A percentile compares a stretch with the other conserved stretches of the same genome.
phyloP scores from a whole-genome alignment of 768 basidiomycete genomes.

The Podaxis carcinomalis region DNA sequence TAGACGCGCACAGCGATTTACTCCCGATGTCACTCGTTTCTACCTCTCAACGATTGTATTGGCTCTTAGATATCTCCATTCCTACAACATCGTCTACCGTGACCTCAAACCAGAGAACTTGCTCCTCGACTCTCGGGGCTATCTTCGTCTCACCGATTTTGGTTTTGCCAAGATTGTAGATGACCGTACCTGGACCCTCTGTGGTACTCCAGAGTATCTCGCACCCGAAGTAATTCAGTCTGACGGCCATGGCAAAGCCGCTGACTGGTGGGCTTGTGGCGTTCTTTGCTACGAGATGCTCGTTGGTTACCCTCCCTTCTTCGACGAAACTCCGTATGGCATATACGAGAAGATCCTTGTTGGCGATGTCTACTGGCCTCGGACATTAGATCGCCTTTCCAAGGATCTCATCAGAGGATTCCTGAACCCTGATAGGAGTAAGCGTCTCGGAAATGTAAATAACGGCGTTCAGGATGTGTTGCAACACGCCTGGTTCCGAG shows the following conservation, averaged over 20 bases:
- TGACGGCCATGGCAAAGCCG: conserved; percentile 96
- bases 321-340: conserved; percentile 95
- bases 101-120: conserved; percentile 99
- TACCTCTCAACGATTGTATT: conserved; percentile 96
- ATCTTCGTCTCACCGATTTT: conserved; percentile 94
- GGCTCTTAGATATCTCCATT: conserved; percentile 91
- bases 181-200: conserved; percentile 97
- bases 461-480: conserved; percentile 90
- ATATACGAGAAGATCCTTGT: conserved; percentile 97
- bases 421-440: conserved; percentile 86
- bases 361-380: conserved; percentile 89
- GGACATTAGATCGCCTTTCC: conserved; percentile 83
- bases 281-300: conserved; percentile 98
- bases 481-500: conserved; percentile 92
- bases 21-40: conserved; percentile 96
- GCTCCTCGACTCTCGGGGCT: conserved; percentile 90
- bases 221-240: conserved; percentile 98
- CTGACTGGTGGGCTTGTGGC: conserved; percentile 99
- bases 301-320: conserved; percentile 98
- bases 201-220: conserved; percentile 94
- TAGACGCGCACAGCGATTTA: conserved; percentile 90
- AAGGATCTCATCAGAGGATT: conserved; percentile 86
- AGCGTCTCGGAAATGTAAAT: conserved; percentile 89
- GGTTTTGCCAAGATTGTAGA: conserved; percentile 98
- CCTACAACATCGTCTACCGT: conserved; percentile 96